Conservation (phyloP, 2,329 filamentous ascomycete genomes). For the Colletotrichum sidae region DNA sequence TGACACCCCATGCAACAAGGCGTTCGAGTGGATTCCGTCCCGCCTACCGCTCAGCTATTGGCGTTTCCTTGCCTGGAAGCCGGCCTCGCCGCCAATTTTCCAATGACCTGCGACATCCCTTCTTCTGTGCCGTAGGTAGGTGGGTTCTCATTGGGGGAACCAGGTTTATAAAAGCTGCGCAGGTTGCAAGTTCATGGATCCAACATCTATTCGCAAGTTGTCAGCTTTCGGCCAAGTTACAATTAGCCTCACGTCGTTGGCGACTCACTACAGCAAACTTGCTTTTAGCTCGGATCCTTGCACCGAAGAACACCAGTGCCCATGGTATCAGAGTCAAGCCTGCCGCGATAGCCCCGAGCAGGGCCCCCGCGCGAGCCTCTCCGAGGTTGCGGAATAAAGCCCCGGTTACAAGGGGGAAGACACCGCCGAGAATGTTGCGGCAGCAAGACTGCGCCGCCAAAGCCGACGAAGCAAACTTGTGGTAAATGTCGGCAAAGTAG, state of each 20-base stretch:
- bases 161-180: no score
- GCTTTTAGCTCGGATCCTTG: conserved; percentile 79
- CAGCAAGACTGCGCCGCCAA: conserved; percentile 89
- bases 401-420: conserved; percentile 82
- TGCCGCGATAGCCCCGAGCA: conserved; percentile 79
- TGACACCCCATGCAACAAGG: no score
- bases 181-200: neutral
- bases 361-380: conserved; percentile 75
- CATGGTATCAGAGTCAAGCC: conserved; percentile 85
- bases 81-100: no score
- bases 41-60: no score
- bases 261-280: conserved; percentile 70
- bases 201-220: neutral
- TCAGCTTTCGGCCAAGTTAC: neutral
- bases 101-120: no score
- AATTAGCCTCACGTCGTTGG: neutral
- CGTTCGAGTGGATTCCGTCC: no score
- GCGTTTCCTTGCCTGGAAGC: no score
- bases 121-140: no score
- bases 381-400: conserved; percentile 80
- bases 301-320: conserved; percentile 84
- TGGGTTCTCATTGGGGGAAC: no score
- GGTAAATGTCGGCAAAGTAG: conserved; percentile 90
- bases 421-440: conserved; percentile 83
- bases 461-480: conserved; percentile 85